Evolutionary conservation across 345 rosid genomes (phyloP).

Genomic region (Litchi chinensis): DNA sequence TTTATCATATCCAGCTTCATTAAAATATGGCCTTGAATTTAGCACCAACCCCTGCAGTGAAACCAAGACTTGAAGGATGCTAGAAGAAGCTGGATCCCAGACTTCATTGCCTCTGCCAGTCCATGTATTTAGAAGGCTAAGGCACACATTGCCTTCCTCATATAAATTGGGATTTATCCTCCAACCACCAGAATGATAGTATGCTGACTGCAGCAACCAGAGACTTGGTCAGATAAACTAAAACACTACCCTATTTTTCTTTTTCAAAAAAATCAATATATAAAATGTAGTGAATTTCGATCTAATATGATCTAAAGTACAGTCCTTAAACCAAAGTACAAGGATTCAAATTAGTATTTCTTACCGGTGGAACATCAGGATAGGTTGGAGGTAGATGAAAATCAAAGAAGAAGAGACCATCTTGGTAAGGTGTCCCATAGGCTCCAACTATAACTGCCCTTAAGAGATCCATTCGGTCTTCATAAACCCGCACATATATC

Average conservation of each 20-base stretch:
- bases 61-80: conserved; percentile 98
- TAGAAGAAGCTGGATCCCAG: conserved; percentile 90
- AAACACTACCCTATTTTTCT: not conserved
- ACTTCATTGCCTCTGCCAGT: conserved; percentile 95
- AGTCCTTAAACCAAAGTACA: conserved; percentile 2
- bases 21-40: conserved; percentile 95
- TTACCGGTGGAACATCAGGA: conserved; percentile 90
- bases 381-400: conserved; percentile 89
- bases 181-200: conserved; percentile 99
- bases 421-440: conserved; percentile 98
- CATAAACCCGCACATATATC: conserved; percentile 83
- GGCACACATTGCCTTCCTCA: conserved; percentile 98
- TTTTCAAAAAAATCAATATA: not conserved
- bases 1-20: conserved; percentile 97
- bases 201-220: conserved; percentile 70
- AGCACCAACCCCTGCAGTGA: conserved; percentile 97
- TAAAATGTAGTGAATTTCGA: not conserved
- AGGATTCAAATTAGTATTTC: conserved; percentile 21
- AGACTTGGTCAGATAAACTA: conserved; percentile 18
- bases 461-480: conserved; percentile 93
- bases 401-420: conserved; percentile 97
- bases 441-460: conserved; percentile 95
- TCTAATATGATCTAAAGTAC: not conserved
- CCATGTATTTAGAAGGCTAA: conserved; percentile 98
- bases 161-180: conserved; percentile 92